Evolutionary conservation across 306 rosid species (phyloP).

Genomic region (Senna siamea): DNA sequence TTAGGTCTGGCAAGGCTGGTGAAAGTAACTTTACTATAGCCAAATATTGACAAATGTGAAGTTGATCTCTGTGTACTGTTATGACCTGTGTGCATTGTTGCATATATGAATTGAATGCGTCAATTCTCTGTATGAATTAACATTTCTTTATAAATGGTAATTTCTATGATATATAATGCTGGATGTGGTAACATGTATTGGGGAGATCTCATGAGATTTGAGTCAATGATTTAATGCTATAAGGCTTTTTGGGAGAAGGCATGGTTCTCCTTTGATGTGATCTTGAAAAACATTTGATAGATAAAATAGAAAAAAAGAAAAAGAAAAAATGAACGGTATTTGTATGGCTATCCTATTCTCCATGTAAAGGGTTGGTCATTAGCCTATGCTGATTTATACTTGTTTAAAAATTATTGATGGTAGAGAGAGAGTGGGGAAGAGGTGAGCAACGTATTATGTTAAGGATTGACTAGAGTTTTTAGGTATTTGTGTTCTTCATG

Average conservation of each 20-base stretch:
- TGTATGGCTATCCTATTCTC: background rate
- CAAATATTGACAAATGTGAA: slow-evolving; percentile 11
- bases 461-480: background rate
- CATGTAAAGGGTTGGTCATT: background rate
- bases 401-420: background rate
- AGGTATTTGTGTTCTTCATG: background rate
- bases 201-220: background rate
- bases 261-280: background rate
- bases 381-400: background rate
- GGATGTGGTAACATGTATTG: background rate
- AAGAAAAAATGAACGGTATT: background rate
- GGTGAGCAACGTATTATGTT: slow-evolving; percentile 16
- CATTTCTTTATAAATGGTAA: background rate
- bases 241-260: background rate
- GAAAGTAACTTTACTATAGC: background rate
- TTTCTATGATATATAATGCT: background rate
- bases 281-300: background rate
- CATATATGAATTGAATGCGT: background rate
- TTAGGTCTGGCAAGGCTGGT: background rate
- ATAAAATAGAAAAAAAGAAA: background rate
- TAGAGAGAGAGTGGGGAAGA: background rate
- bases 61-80: background rate
- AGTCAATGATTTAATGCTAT: background rate
- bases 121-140: slow-evolving; percentile 6
- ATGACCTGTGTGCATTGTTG: background rate